Evolutionary conservation across 148 eudicot species (phyloP), one percentile per base, ranked within the genome.

Genomic region (Hydrangea macrophylla): DNA sequence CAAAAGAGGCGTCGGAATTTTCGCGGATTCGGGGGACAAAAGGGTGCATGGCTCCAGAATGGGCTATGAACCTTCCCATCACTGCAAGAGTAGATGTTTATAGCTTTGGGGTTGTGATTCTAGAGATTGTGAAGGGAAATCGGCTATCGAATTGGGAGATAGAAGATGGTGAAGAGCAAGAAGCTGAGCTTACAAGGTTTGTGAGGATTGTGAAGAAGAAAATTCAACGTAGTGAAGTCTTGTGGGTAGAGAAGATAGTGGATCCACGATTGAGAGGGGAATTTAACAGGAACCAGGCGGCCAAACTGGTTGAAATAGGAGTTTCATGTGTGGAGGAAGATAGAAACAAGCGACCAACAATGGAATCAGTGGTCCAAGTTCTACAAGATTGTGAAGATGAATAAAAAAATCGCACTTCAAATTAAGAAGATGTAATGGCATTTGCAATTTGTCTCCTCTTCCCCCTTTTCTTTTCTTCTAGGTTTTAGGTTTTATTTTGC

Each of bases 21-120:
- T 73, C 86, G 0, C 58, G 45, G 15, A 80, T 85, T 7, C 76
- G 90, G 30, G 94, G 88, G 33, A 88, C 90, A 30, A 86, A 86
- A 77, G 90, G 94, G 26, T 88, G 86, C 42, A 78, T 88, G 88
- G 90, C 95, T 60, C 92, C 89, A 0, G 90, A 87, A 58, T 85
- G 94, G 90, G 81, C 86, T 30, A 20, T 73, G 66, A 88, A 86
- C 68, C 85, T 82, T 62, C 88, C 83, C 23, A 82, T 88, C 10
- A 85, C 94, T 13, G 82, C 86, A 1, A 88, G 82, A 75, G 90
- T 84, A 10, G 90, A 84, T 51, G 88, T 86, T 0, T 88, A 80
- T 37, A 81, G 90, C 68, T 88, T 72, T 54, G 90, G 90, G 0
- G 90, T 88, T 3, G 87, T 86, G 42, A 58, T 86, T 3, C 62